Base-by-base conservation (phyloP, 257 asterid species). In the Gentiana dahurica region DNA sequence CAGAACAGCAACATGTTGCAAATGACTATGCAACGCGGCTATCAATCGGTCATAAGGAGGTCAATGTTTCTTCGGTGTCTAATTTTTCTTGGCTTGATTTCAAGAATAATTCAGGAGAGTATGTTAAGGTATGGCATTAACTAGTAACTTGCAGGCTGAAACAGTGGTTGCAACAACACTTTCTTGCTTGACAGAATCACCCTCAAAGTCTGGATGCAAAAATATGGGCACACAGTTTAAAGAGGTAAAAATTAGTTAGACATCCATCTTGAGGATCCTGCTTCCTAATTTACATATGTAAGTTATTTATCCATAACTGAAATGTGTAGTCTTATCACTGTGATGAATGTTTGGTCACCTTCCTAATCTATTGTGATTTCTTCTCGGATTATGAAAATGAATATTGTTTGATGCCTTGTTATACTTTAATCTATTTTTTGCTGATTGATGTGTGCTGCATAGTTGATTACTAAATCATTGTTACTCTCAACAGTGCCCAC, bases 1-100 rank as follows among this genome's bases (percentile, higher is more conserved):
- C 98, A 4, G 86, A 77, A 71, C 63, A 90, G 77, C 98, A 90
- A 63, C 98, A 90, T 59, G 96, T 90, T 9, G 95, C 98, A 58
- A 34, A 80, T 76, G 98, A 90, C 79, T 90, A 90, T 62, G 84
- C 96, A 15, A 90, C 80, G 74, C 83, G 98, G 54, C 87, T 87
- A 63, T 74, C 86, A 7, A 86, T 90, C 33, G 96, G 98, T 68
- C 82, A 90, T 70, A 77, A 81, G 73, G 87, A 90, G 87, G 98
- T 86, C 60, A 58, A 51, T 35, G 54, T 51, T 66, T 65, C 65
- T 62, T 41, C 46, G 9, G 46, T 41, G 6, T 41, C 8, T 41
- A 3, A 41, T 5, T 2, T 41, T 5, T 10, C 54, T 53, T 50
- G 49, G 48, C 53, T 15, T 52, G 24, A 13, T 51, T 12, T 38